phyloP scores from a whole-genome alignment of 495 filamentous ascomycete genomes.

The Aspergillus sclerotioniger region DNA sequence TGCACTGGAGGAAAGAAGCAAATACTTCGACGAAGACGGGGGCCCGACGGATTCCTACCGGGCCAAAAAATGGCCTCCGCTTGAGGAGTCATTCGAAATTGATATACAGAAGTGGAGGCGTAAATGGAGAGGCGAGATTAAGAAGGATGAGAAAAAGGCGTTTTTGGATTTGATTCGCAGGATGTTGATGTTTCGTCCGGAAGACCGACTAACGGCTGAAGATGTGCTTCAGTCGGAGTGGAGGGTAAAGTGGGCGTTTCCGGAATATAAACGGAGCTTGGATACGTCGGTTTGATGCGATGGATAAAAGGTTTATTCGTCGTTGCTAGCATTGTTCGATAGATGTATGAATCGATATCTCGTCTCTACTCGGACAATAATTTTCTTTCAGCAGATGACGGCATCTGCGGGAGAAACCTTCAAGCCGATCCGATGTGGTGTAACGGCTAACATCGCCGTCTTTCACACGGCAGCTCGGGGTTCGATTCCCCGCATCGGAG shows the following conservation, averaged over 20 bases:
- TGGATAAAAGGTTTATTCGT: too few relatives aligned
- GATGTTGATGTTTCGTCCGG: constrained; percentile 27
- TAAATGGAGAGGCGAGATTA: constrained; percentile 15
- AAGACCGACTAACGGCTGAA: constrained; percentile 21
- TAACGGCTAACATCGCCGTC: constrained; percentile 12
- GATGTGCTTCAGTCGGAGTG: constrained; percentile 28
- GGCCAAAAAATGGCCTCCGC: constrained; percentile 22
- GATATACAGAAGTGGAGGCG: constrained; percentile 30
- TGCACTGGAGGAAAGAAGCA: constrained; percentile 24
- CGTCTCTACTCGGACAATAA: too few relatives aligned
- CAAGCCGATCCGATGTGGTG: not conserved
- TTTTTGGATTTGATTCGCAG: constrained; percentile 34
- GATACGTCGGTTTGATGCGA: not conserved
- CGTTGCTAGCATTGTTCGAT: too few relatives aligned
- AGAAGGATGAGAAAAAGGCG: constrained; percentile 22
- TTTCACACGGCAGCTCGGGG: constrained; percentile 33
- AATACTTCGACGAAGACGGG: constrained; percentile 29
- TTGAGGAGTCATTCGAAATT: constrained; percentile 30
- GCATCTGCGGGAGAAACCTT: too few relatives aligned
- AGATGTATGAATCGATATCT: too few relatives aligned
- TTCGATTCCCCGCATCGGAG: constrained; percentile 34
- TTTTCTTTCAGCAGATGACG: too few relatives aligned
- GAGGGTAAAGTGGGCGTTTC: constrained; percentile 28
- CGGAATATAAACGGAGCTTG: constrained; percentile 17
- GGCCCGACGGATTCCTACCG: constrained; percentile 17